phyloP scores from a whole-genome alignment of 1,284 basidiomycete species.

The Lignosus rhinocerotis region DNA sequence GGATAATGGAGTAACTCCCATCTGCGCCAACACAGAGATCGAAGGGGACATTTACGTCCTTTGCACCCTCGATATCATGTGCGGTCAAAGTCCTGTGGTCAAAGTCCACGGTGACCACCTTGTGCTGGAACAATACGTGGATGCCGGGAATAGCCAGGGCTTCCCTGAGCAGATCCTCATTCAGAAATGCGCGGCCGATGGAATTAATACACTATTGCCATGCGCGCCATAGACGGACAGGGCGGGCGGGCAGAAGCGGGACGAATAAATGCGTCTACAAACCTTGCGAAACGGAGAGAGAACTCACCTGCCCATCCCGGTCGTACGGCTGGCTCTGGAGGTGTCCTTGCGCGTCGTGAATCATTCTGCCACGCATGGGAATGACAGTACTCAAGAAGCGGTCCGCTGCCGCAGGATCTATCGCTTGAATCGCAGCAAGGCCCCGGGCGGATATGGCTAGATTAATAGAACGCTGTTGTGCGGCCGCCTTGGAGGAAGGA shows the following conservation, averaged over 20 bases:
- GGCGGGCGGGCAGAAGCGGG: slow-evolving; percentile 24
- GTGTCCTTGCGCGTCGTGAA: slow-evolving; percentile 76
- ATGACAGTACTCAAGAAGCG: slow-evolving; percentile 81
- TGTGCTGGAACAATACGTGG: slow-evolving; percentile 78
- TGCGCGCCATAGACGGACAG: slow-evolving; percentile 23
- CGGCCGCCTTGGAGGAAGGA: slow-evolving; percentile 60
- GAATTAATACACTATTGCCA: slow-evolving; percentile 84
- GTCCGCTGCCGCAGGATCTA: slow-evolving; percentile 75
- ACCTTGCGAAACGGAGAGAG: slow-evolving; percentile 22
- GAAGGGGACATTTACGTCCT: slow-evolving; percentile 56
- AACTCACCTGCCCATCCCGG: slow-evolving; percentile 77
- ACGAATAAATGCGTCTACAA: slow-evolving; percentile 13
- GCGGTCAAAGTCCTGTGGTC: slow-evolving; percentile 60
- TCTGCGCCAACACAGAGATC: slow-evolving; percentile 89
- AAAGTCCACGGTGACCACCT: slow-evolving; percentile 74
- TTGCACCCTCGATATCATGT: slow-evolving; percentile 44
- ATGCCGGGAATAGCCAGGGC: slow-evolving; percentile 65
- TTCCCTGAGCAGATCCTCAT: slow-evolving; percentile 80
- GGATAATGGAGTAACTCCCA: slow-evolving; percentile 85
- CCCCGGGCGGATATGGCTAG: slow-evolving; percentile 94
- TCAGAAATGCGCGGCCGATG: slow-evolving; percentile 86
- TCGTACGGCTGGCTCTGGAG: slow-evolving; percentile 87
- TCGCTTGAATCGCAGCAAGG: slow-evolving; percentile 80
- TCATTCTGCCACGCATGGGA: slow-evolving; percentile 96
- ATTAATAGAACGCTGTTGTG: slow-evolving; percentile 89